Base-by-base conservation (phyloP, 441 rosid genomes). In the Oxalis stricta region DNA sequence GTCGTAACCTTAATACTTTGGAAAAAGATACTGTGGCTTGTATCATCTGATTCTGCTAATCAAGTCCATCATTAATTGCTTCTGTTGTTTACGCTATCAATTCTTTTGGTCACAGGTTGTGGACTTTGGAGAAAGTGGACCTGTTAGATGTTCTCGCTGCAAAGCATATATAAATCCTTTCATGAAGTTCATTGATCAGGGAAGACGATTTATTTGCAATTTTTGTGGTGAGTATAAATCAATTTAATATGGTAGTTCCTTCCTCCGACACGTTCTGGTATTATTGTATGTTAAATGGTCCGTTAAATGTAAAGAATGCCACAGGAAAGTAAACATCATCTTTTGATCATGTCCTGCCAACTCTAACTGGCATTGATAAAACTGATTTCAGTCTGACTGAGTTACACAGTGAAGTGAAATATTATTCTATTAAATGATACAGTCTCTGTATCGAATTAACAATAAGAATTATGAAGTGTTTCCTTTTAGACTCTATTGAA, bases 111-210 rank as follows among this genome's bases (percentile, higher is more conserved):
- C 53, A 44, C 58, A 82, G 93, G 61, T 82, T 26, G 84, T 82
- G 46, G 87, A 82, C 66, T 82, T 82, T 53, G 93, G 93, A 50
- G 87, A 82, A 54, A 56, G 67, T 50, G 93, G 93, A 52, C 93
- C 93, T 14, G 76, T 82, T 37, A 76, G 93, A 41, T 82, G 93
- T 55, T 76, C 93, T 54, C 93, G 93, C 50, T 82, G 93, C 70
- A 82, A 78, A 66, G 93, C 82, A 46, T 82, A 82, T 49, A 68
- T 82, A 41, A 82, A 82, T 60, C 87, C 87, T 59, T 73, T 78
- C 48, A 73, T 82, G 82, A 82, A 70, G 69, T 82, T 82, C 61
- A 61, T 70, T 65, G 93, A 78, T 58, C 93, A 82, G 52, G 93
- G 93, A 59, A 78, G 72, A 64, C 69, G 62, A 41, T 82, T 82